A percentile compares a stretch with the other conserved stretches of the same genome.
Conservation (phyloP, 345 rosid genomes). For the Lepidium aucheri region DNA sequence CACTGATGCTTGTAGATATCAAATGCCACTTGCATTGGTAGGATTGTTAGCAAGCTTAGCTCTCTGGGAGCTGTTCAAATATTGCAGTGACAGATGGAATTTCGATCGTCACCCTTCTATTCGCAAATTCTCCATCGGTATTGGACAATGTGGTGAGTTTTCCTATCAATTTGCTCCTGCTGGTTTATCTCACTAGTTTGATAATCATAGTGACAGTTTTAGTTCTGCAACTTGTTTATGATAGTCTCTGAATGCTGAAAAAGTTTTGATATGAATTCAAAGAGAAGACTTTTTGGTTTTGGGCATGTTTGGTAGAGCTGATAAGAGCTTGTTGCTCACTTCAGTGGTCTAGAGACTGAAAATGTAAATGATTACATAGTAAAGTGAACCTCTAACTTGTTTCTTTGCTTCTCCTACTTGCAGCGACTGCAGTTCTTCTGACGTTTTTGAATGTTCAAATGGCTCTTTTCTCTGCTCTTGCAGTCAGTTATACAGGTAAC, state of each 20-base stretch:
- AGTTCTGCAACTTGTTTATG: neutral
- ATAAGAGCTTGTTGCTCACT: neutral
- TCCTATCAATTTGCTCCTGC: neutral
- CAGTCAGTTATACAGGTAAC: constrained; percentile 68
- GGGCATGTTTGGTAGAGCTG: neutral
- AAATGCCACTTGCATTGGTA: constrained; percentile 83
- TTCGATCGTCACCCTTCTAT: constrained; percentile 51
- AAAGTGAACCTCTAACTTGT: neutral
- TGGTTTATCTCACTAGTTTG: neutral
- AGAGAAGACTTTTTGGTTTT: neutral
- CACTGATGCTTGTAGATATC: constrained; percentile 47
- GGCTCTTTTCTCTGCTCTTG: constrained; percentile 70
- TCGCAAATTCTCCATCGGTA: constrained; percentile 44
- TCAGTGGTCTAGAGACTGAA: neutral
- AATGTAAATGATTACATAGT: neutral
- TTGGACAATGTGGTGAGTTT: constrained; percentile 69
- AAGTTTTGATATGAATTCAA: neutral
- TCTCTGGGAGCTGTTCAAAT: constrained; percentile 79
- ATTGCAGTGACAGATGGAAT: constrained; percentile 56
- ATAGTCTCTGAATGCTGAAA: neutral
- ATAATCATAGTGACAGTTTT: neutral
- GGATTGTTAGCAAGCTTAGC: constrained; percentile 80
- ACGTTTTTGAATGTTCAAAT: constrained; percentile 68
- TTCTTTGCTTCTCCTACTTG: constrained; percentile 23
- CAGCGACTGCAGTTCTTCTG: constrained; percentile 68